Evolutionary conservation across 2,329 filamentous ascomycete species (phyloP), one percentile per base, ranked within the genome.

Genomic region (Phyllosticta ampelicida): DNA sequence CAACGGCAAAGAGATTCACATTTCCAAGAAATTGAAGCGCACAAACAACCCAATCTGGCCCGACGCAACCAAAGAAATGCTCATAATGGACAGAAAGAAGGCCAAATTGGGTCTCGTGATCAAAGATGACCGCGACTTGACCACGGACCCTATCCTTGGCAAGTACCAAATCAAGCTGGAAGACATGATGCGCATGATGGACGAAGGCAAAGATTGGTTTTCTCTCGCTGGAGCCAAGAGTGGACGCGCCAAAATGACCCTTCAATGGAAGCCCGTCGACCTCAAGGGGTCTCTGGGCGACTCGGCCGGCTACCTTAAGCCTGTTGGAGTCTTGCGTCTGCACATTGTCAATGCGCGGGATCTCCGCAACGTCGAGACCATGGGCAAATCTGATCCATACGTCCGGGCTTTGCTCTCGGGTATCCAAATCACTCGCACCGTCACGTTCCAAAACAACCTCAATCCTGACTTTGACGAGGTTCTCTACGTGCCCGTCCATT

Each of bases 41-140:
- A 97, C 90, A 61, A 99, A 99, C 75, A 94, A 96, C 66, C 94
- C 94, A 8, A 91, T 99, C 66, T 99, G 91, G 86, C 86, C 92
- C 56, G 87, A 97, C 68, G 89, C 89, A 6, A 87, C 85, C 64
- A 96, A 96, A 74, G 94, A 99, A 69, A 84, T 99, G 65, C 83
- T 99, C 61, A 92, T 99, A 68, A 96, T 91, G 0, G 91, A 99
- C 70, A 86, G 89, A 62, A 95, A 90, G 76, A 86, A 84, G 69
- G 91, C 94, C 59, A 94, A 90, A 70, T 80, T 99, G 55, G 95
- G 92, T 58, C 77, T 99, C 58, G 88, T 92, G 16, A 85, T 99
- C 79, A 99, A 96, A 75, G 94, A 99, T 68, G 92, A 97, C 64
- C 86, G 92, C 62, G 92, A 96, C 56, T 75, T 99, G 58, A 78